A percentile compares a stretch with the other conserved stretches of the same genome.
Evolutionary conservation across 1,284 basidiomycete species (phyloP).

Genomic region (Meripilus lineatus): DNA sequence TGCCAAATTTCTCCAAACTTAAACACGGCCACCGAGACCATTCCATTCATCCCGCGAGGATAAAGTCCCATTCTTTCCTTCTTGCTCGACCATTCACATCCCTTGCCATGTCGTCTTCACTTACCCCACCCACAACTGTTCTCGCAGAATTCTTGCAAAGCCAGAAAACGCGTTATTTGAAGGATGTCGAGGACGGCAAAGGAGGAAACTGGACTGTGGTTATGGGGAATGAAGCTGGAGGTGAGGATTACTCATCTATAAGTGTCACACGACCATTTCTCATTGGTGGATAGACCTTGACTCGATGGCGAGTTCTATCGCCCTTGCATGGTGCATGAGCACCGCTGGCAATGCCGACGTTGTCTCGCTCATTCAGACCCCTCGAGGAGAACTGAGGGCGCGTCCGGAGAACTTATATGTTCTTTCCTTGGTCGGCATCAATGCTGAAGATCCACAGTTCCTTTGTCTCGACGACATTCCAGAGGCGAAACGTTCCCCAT

Average conservation of each 20-base stretch:
- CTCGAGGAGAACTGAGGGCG: constrained; percentile 64
- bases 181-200: constrained; percentile 36
- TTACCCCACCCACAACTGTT: background rate
- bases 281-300: constrained; percentile 67
- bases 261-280: constrained; percentile 2
- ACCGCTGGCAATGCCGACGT: constrained; percentile 43
- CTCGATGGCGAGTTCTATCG: constrained; percentile 78
- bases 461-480: constrained; percentile 56
- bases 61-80: no score
- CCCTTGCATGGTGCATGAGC: constrained; percentile 69
- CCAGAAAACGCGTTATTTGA: constrained; percentile 42
- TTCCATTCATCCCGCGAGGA: no score
- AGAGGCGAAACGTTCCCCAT: constrained; percentile 27
- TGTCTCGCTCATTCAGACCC: constrained; percentile 76
- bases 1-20: no score
- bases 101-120: no score
- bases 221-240: constrained; percentile 92
- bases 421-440: constrained; percentile 53
- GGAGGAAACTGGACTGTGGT: constrained; percentile 71
- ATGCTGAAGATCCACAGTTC: constrained; percentile 42
- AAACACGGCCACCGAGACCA: no score
- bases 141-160: constrained; percentile 27
- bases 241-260: constrained; percentile 37
- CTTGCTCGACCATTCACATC: no score
- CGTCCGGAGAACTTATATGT: constrained; percentile 87